Percentiles rank a stretch among this genome's conserved stretches.
Evolutionary conservation across 805 yeast genomes (phyloP).

Genomic region (Tetrapisispora phaffii): DNA sequence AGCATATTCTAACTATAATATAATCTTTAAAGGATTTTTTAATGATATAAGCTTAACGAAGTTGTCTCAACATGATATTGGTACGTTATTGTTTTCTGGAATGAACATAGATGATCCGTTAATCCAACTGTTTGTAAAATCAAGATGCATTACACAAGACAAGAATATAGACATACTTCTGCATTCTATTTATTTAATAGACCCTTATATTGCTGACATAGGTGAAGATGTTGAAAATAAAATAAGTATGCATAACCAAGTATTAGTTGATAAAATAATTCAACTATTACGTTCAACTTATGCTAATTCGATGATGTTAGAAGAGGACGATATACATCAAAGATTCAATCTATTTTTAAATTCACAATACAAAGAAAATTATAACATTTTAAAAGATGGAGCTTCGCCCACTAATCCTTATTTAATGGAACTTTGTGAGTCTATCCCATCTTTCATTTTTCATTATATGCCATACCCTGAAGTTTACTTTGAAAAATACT

Average conservation of each 20-base stretch:
- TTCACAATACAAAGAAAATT: background rate
- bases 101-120: background rate
- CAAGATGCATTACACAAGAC: background rate
- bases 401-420: background rate
- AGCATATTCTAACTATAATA: background rate
- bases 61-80: background rate
- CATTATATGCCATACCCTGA: background rate
- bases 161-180: background rate
- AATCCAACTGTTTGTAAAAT: background rate
- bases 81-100: background rate
- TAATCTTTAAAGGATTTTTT: background rate
- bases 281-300: background rate
- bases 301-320: background rate
- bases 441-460: background rate
- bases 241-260: background rate
- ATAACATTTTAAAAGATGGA: background rate
- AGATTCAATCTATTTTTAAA: background rate
- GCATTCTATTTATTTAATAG: background rate
- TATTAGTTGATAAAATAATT: background rate
- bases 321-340: background rate
- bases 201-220: background rate
- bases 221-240: background rate
- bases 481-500: background rate
- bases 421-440: background rate
- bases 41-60: background rate